Percentiles rank a stretch among this genome's conserved stretches.
These are phyloP conservation scores for Chrysosporium queenslandicum DNA, from an alignment of 2,329 filamentous ascomycete genomes.

Conservation along the genomic window DNA sequence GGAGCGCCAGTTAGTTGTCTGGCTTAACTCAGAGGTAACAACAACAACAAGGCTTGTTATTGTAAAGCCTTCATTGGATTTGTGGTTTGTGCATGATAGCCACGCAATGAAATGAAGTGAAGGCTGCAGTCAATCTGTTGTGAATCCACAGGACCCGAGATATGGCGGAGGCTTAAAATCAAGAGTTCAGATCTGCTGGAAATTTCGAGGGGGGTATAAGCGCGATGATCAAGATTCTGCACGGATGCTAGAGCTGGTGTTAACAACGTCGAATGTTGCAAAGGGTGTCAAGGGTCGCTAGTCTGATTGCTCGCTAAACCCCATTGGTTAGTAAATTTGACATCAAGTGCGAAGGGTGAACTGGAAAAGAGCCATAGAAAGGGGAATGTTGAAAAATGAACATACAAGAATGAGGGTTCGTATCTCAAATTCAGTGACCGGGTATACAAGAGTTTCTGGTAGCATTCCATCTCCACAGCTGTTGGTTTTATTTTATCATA, in stretches of 20 bases:
- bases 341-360: neutral
- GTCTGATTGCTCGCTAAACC: neutral
- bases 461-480: constrained; percentile 9
- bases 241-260: neutral
- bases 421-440: constrained; percentile 9
- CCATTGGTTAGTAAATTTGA: neutral
- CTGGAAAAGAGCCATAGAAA: neutral
- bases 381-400: constrained; percentile 1
- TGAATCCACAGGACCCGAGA: neutral
- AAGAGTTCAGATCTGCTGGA: neutral
- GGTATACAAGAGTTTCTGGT: constrained; percentile 6
- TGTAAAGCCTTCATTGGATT: neutral
- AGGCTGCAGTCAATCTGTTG: neutral
- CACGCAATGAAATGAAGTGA: neutral
- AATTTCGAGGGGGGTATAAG: constrained; percentile 1
- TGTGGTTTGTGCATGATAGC: neutral
- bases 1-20: neutral
- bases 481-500: constrained; percentile 11
- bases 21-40: neutral
- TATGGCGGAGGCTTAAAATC: neutral
- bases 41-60: neutral
- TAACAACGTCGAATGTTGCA: too few relatives aligned
- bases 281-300: neutral
- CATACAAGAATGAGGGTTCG: constrained; percentile 7
- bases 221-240: neutral